phyloP scores from a whole-genome alignment of 305 asterid species.

The Ilex paraguariensis region DNA sequence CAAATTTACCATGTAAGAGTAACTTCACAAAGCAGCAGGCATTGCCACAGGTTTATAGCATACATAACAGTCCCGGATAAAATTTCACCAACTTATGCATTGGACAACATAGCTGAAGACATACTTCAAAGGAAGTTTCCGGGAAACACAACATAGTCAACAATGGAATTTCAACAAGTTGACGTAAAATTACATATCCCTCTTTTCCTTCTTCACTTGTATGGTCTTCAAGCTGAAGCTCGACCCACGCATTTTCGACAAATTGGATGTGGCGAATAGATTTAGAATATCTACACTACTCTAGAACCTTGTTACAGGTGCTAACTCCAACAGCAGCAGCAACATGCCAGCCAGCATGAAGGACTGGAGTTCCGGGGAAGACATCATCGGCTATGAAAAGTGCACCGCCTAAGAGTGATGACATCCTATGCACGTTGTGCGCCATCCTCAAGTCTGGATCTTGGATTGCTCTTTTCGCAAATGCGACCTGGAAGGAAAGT shows the following conservation, averaged over 20 bases:
- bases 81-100: no score
- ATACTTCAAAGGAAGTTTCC: no score
- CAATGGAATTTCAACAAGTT: not conserved
- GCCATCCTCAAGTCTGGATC: conserved; percentile 68
- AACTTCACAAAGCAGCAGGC: no score
- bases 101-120: no score
- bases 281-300: conserved; percentile 16
- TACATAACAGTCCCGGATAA: no score
- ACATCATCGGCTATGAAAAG: conserved; percentile 73
- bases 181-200: no score
- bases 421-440: conserved; percentile 77
- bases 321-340: conserved; percentile 85
- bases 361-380: conserved; percentile 63
- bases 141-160: no score
- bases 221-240: no score
- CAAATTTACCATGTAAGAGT: no score
- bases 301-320: conserved; percentile 80
- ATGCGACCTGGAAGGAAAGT: conserved; percentile 49
- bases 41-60: no score
- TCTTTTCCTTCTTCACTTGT: no score
- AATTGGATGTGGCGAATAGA: conserved; percentile 23
- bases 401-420: conserved; percentile 68
- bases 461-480: conserved; percentile 69
- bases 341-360: conserved; percentile 94
- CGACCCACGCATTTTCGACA: conserved; percentile 41